Evolutionary conservation across 306 rosid species (phyloP), one percentile per base, ranked within the genome.

Genomic region (Vigna radiata): DNA sequence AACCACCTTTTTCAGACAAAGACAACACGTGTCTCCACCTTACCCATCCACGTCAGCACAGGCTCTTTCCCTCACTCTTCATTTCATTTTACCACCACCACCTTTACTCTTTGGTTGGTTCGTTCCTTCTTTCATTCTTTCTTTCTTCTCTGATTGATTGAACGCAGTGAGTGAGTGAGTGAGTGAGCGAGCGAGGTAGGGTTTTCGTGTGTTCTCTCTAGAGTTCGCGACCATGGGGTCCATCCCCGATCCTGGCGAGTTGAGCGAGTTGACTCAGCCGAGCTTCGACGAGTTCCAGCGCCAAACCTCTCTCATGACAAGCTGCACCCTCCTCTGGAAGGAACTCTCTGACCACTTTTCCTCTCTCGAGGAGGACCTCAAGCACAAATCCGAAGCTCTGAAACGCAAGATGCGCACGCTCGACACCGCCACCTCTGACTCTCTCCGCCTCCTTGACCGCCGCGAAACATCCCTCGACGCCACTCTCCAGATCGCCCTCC

Each of bases 231-330:
- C 73, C 55, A 94, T 95, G 97, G 97, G 97, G 95, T 90, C 98
- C 83, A 88, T 86, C 89, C 92, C 91, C 91, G 98, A 95, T 95
- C 97, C 99, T 75, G 98, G 98, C 73, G 99, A 92, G 93, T 81
- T 90, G 83, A 66, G 83, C 56, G 98, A 90, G 95, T 75, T 85
- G 82, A 64, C 90, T 87, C 93, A 66, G 69, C 93, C 96, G 56
- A 89, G 90, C 80, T 95, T 95, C 75, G 96, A 92, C 41, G 99
- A 95, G 61, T 95, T 95, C 78, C 99, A 92, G 85, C 82, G 96
- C 79, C 97, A 95, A 77, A 87, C 97, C 61, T 95, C 99, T 0
- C 96, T 95, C 23, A 95, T 92, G 97, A 90, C 99, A 15, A 92
- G 88, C 88, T 95, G 99, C 76, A 95, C 99, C 36, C 88, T 92